Evolutionary conservation across 495 filamentous ascomycete genomes (phyloP).

Genomic region (Friedmanniomyces endolithicus): DNA sequence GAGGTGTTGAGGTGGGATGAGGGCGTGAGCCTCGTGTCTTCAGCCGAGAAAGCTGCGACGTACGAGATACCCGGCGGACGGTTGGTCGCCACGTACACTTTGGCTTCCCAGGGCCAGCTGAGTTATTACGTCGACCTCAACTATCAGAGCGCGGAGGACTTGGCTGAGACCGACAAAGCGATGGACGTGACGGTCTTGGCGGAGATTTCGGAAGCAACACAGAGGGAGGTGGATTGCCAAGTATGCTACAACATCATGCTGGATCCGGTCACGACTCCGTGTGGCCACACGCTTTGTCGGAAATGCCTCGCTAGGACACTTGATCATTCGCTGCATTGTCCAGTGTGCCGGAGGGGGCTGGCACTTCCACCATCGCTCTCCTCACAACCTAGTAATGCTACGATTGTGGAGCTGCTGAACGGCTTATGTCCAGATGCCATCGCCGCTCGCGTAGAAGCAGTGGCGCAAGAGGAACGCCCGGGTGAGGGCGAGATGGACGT

Average conservation of each 20-base stretch:
- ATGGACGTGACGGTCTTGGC: slow-evolving; percentile 43
- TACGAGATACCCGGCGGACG: slow-evolving; percentile 40
- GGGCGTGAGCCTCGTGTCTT: slow-evolving; percentile 15
- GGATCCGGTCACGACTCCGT: slow-evolving; percentile 71
- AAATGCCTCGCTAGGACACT: slow-evolving; percentile 60
- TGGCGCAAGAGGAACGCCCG: slow-evolving; percentile 38
- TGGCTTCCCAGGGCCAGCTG: slow-evolving; percentile 45
- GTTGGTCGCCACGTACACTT: slow-evolving; percentile 45
- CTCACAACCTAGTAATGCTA: slow-evolving; percentile 47
- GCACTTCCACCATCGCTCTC: slow-evolving; percentile 46
- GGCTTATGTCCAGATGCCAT: slow-evolving; percentile 56
- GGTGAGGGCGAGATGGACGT: slow-evolving; percentile 45
- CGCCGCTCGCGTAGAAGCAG: slow-evolving; percentile 41
- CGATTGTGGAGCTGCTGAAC: slow-evolving; percentile 46
- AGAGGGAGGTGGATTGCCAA: slow-evolving; percentile 70
- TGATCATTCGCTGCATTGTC: slow-evolving; percentile 65
- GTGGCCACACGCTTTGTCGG: slow-evolving; percentile 83
- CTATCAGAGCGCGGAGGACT: slow-evolving; percentile 36
- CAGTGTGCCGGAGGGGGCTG: slow-evolving; percentile 59
- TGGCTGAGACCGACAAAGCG: slow-evolving; percentile 29
- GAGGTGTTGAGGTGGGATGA: slow-evolving; percentile 36
- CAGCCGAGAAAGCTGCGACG: slow-evolving; percentile 2
- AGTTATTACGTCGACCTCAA: slow-evolving; percentile 40
- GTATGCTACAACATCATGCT: slow-evolving; percentile 70
- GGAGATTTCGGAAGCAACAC: slow-evolving; percentile 45